phyloP scores from a whole-genome alignment of 176 grass and related monocot genomes.

The Poa annua region DNA sequence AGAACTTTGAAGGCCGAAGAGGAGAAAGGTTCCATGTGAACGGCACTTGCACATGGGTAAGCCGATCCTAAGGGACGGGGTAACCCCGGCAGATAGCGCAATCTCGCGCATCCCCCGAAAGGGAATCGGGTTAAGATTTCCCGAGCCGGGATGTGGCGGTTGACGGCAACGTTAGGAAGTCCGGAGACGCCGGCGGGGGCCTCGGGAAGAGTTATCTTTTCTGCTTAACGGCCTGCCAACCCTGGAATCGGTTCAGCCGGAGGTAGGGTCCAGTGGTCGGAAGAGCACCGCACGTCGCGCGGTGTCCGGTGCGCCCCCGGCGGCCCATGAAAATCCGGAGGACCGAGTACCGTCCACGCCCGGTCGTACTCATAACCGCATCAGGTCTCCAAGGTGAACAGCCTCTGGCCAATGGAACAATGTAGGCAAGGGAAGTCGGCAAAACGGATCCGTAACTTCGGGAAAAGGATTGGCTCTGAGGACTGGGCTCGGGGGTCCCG shows the following conservation, averaged over 20 bases:
- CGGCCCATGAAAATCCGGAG: conserved; percentile 68
- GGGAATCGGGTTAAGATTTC: conserved; percentile 60
- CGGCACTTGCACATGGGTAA: conserved; percentile 76
- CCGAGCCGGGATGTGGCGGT: conserved; percentile 60
- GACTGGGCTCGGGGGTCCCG: conserved; percentile 68
- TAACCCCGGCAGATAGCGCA: conserved; percentile 54
- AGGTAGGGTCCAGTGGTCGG: conserved; percentile 68
- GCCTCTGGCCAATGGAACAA: conserved; percentile 67
- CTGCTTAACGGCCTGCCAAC: conserved; percentile 72
- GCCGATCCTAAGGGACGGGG: conserved; percentile 73
- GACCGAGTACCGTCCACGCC: conserved; percentile 58
- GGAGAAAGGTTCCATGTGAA: conserved; percentile 87
- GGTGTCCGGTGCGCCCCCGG: conserved; percentile 66
- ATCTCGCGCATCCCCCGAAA: conserved; percentile 37
- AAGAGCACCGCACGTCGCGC: conserved; percentile 74
- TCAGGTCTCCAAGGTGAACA: conserved; percentile 78
- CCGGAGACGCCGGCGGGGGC: conserved; percentile 63
- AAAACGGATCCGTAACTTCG: conserved; percentile 85
- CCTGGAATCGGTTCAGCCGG: conserved; percentile 65
- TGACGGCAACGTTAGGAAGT: conserved; percentile 62
- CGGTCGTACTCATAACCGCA: conserved; percentile 68
- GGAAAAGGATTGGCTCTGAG: conserved; percentile 86
- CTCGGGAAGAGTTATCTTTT: conserved; percentile 84
- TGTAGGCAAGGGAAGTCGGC: conserved; percentile 86
- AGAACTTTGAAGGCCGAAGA: conserved; percentile 80